These are phyloP conservation scores for Gautieria morchelliformis DNA, from an alignment of 768 basidiomycete genomes.

Conservation along the genomic window DNA sequence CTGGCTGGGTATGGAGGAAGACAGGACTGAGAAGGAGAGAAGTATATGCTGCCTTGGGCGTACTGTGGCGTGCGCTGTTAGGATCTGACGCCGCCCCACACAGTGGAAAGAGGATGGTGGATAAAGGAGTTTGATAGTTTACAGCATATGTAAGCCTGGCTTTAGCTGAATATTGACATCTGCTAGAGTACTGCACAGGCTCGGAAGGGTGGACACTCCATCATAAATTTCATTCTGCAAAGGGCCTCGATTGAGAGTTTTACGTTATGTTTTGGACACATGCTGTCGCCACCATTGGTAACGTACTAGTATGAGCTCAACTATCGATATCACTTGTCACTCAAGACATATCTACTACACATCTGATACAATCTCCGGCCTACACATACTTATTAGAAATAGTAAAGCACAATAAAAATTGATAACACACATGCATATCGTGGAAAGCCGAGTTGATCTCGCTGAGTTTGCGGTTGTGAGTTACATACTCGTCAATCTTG, in stretches of 20 bases:
- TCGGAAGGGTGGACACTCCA: background rate
- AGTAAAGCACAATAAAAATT: slow-evolving; percentile 11
- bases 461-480: slow-evolving; percentile 64
- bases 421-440: slow-evolving; percentile 82
- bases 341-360: slow-evolving; percentile 79
- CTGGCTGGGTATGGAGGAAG: slow-evolving; percentile 53
- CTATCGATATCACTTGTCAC: no score
- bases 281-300: no score
- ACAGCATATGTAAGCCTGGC: background rate
- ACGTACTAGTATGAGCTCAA: no score
- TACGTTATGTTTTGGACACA: no score
- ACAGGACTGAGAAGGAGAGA: slow-evolving; percentile 64
- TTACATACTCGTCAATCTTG: slow-evolving; percentile 94
- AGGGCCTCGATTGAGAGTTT: no score
- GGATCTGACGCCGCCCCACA: slow-evolving; percentile 34
- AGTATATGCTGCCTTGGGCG: slow-evolving; percentile 50
- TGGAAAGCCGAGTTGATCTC: slow-evolving; percentile 85
- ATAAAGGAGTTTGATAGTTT: slow-evolving; percentile 32
- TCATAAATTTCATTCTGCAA: no score
- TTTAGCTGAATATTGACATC: background rate
- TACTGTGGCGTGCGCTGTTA: slow-evolving; percentile 62
- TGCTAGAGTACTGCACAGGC: background rate
- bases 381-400: slow-evolving; percentile 17
- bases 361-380: slow-evolving; percentile 86
- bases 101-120: slow-evolving; percentile 34